phyloP scores from a whole-genome alignment of 2,329 filamentous ascomycete genomes.

The Fusarium sp. region DNA sequence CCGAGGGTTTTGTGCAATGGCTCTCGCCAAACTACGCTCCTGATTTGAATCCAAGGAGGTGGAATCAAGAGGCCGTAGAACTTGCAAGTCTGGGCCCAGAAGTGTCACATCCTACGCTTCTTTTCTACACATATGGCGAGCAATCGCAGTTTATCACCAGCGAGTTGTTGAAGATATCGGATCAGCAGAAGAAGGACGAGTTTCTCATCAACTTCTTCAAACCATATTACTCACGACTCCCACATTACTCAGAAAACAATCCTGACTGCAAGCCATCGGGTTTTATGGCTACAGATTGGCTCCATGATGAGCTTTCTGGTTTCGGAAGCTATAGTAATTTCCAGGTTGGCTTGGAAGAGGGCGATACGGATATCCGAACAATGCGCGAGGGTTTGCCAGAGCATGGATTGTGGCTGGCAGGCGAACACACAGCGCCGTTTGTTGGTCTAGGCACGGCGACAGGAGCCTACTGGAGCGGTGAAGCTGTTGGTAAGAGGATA shows the following conservation, averaged over 20 bases:
- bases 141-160: conserved; percentile 68
- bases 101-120: conserved; percentile 79
- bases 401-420: conserved; percentile 84
- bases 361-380: conserved; percentile 77
- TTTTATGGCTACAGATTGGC: conserved; percentile 81
- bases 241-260: conserved; percentile 69
- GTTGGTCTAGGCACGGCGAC: conserved; percentile 89
- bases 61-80: conserved; percentile 83
- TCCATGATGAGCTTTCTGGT: conserved; percentile 81
- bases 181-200: conserved; percentile 61
- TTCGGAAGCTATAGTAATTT: conserved; percentile 90
- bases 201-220: conserved; percentile 75
- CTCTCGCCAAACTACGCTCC: conserved; percentile 76
- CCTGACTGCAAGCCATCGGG: conserved; percentile 71
- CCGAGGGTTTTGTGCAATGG: conserved; percentile 81
- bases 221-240: conserved; percentile 83
- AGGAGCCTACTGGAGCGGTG: conserved; percentile 92
- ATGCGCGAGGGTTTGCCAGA: conserved; percentile 74
- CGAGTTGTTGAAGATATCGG: conserved; percentile 55
- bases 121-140: conserved; percentile 83
- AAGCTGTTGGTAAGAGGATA: conserved; percentile 78
- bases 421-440: conserved; percentile 92
- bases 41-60: conserved; percentile 70
- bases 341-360: conserved; percentile 77
- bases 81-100: conserved; percentile 72